Conservation (phyloP, 345 rosid species). For the Murraya koenigii region DNA sequence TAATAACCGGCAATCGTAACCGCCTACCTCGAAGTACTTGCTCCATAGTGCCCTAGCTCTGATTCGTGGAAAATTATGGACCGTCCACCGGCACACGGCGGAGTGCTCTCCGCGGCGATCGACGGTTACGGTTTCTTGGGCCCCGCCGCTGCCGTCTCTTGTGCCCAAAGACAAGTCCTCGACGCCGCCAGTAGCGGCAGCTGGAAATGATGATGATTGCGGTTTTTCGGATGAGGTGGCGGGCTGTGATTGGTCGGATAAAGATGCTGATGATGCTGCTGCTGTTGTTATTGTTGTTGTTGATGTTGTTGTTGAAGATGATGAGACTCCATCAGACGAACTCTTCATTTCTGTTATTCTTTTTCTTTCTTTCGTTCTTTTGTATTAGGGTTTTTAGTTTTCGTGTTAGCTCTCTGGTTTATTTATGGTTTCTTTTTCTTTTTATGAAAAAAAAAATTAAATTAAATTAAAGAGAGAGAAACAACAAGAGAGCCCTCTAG, state of each 20-base stretch:
- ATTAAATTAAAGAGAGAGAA: slow-evolving; percentile 1
- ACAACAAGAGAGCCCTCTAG: slow-evolving; percentile 2
- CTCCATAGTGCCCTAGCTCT: slow-evolving; percentile 95
- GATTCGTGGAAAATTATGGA: slow-evolving; percentile 68
- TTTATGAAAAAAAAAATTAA: neutral
- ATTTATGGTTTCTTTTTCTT: neutral
- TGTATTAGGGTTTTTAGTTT: neutral
- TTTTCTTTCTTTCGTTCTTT: neutral
- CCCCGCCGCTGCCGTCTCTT: slow-evolving; percentile 76
- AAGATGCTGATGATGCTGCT: slow-evolving; percentile 6
- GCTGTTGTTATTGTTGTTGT: neutral
- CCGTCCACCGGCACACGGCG: slow-evolving; percentile 93
- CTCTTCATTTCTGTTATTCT: slow-evolving; percentile 53
- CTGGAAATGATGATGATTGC: slow-evolving; percentile 37
- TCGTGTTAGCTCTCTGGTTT: slow-evolving; percentile 8
- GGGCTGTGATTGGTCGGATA: slow-evolving; percentile 47
- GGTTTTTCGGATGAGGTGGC: slow-evolving; percentile 42
- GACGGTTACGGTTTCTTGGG: slow-evolving; percentile 70
- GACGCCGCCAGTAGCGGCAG: slow-evolving; percentile 36
- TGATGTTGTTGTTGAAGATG: slow-evolving; percentile 27
- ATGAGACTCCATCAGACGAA: slow-evolving; percentile 73
- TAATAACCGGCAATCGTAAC: slow-evolving; percentile 90
- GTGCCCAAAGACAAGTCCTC: slow-evolving; percentile 58
- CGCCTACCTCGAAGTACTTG: slow-evolving; percentile 97
- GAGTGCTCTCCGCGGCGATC: slow-evolving; percentile 83